phyloP scores from a whole-genome alignment of 2,329 filamentous ascomycete genomes.

The Leptographium wingfieldii region DNA sequence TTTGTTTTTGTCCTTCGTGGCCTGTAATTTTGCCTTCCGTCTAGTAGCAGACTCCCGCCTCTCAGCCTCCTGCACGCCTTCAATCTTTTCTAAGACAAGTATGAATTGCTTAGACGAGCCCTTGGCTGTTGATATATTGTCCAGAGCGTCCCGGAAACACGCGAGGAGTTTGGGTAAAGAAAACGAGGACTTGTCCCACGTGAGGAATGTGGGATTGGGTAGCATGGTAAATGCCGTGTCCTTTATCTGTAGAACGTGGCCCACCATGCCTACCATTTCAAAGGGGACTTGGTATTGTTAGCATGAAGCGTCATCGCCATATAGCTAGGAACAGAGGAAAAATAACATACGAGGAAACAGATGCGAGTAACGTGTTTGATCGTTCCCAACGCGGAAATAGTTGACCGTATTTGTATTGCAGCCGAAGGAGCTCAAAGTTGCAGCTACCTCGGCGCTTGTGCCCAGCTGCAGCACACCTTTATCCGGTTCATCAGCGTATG shows the following conservation, averaged over 20 bases:
- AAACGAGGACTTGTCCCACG: slow-evolving; percentile 23
- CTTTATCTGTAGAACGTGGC: slow-evolving; percentile 35
- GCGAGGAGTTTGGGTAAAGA: not conserved
- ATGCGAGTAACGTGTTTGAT: slow-evolving; percentile 28
- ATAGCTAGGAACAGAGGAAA: not conserved
- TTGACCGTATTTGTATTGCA: slow-evolving; percentile 40
- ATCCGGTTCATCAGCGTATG: slow-evolving; percentile 28
- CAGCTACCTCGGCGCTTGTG: slow-evolving; percentile 32
- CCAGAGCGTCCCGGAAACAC: not conserved
- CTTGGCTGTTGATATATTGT: not conserved
- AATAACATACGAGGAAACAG: slow-evolving; percentile 32
- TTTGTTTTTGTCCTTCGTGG: not conserved
- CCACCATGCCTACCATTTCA: slow-evolving; percentile 45
- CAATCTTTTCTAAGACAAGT: not conserved
- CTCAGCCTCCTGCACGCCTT: not conserved
- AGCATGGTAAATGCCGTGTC: slow-evolving; percentile 38
- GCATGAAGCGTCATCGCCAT: not conserved
- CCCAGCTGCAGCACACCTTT: slow-evolving; percentile 34
- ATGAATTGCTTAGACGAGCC: not conserved
- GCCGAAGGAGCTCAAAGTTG: slow-evolving; percentile 40
- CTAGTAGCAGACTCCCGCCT: not conserved
- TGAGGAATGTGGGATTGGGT: slow-evolving; percentile 41
- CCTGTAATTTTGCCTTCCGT: not conserved
- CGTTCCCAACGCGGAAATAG: slow-evolving; percentile 24
- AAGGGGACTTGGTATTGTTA: slow-evolving; percentile 32